Evolutionary conservation across 139 green algal genomes (phyloP), one percentile per base, ranked within the genome.

Genomic region (Micractinium sp.): DNA sequence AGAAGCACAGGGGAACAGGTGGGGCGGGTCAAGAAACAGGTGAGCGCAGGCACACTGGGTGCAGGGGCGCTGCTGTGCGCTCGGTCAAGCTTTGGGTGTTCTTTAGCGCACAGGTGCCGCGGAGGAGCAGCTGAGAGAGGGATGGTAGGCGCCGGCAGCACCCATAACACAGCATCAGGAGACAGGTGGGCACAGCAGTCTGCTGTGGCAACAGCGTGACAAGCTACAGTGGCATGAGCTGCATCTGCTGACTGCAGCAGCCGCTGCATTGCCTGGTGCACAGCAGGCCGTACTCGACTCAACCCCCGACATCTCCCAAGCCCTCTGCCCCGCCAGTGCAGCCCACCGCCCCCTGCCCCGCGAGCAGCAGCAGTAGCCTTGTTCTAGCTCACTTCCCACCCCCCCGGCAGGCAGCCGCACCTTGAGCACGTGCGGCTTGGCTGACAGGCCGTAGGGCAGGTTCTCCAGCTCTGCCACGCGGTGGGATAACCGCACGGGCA

Each of bases 401-500:
- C n/a, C n/a, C n/a, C n/a, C n/a, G n/a, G 78, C 39, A 13, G 25
- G 15, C 53, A 60, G 66, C 35, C 27, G 71, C 41, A 98, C 97
- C 96, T 98, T 98, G 0, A 99, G 82, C 25, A 99, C 96, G 31
- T 95, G 95, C 29, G 92, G 85, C 87, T 99, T 99, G 41, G 91
- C 93, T 27, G 95, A 98, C 31, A 99, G 92, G 14, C 98, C 98
- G 81, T 98, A 98, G 0, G 98, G 98, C 85, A 99, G 90, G 89
- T 99, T 99, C 87, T 99, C 98, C 38, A 99, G 93, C 92, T 99
- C 98, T 22, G 96, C 96, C 23, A 99, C 97, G 20, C 97, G 92
- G 93, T 99, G 98, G 13, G 97, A 97, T 39, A 99, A 92, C 13
- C 98, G 92, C 18, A 99, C 95, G 20, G 98, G 98, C 71, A 99